Evolutionary conservation across 1,284 basidiomycete genomes (phyloP), one percentile per base, ranked within the genome.

Genomic region (Marasmius sp.): DNA sequence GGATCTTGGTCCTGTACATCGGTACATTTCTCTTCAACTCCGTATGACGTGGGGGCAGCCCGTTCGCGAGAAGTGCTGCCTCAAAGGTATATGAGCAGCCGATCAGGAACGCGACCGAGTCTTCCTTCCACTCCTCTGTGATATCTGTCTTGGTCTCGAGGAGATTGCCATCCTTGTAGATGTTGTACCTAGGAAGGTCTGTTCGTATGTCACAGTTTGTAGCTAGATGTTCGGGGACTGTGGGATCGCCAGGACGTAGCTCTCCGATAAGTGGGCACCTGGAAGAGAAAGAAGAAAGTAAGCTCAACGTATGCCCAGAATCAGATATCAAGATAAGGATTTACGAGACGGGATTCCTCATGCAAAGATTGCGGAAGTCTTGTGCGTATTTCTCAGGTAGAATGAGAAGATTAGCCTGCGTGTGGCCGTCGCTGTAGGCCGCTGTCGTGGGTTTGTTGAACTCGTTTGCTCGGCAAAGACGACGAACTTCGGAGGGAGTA

Each of bases 211-310:
- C 52, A 14, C 52, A 54, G 34, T 54, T 36, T 10, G 52, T 6
- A 54, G 52, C 52, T 9, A 54, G 52, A n/a, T 54, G 52, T 6
- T 54, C 34, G 8, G 52, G 52, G 14, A 54, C 34, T 37, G 12
- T 10, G 38, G 52, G 52, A 34, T 54, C 52, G n/a, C 52, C 52
- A 8, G 52, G 52, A 16, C 16, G 8, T 37, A 36, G 36, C 18
- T 54, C 52, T 33, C 52, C 52, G 34, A 54, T 54, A 12, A 54
- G 34, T 18, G 52, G 52, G 52, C 52, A 54, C 14, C 52, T 54
- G 52, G 12, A 36, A 22, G 10, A n/a, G 3, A 16, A 27, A 38
- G 11, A 5, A 16, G 10, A 37, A 14, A 4, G 2, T 14, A 36
- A 9, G 12, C 18, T 8, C 27, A 12, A 18, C 6, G 11, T 43